Percentiles rank a stretch among this genome's conserved stretches.
These are phyloP conservation scores for Diaporthe sp. DNA, from an alignment of 2,329 filamentous ascomycete genomes.

Conservation along the genomic window DNA sequence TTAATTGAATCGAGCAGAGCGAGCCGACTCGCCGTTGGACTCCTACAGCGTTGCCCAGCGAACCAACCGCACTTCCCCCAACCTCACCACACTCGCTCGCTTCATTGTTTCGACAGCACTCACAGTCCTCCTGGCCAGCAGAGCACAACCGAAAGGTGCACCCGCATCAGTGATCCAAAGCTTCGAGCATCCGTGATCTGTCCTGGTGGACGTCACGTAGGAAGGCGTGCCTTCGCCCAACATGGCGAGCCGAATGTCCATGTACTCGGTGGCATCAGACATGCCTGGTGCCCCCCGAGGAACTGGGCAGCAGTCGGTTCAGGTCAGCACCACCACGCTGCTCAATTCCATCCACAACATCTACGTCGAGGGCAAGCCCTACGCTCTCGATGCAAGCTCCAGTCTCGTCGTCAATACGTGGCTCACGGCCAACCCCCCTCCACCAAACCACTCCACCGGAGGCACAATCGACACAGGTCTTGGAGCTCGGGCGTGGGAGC, in stretches of 20 bases:
- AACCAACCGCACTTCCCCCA: constrained; percentile 43
- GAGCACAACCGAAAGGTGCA: constrained; percentile 13
- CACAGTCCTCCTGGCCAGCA: constrained; percentile 38
- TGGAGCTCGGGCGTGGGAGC: constrained; percentile 91
- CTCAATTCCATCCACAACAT: constrained; percentile 93
- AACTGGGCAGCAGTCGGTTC: constrained; percentile 77
- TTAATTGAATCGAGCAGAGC: constrained; percentile 39
- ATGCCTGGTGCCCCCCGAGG: constrained; percentile 67
- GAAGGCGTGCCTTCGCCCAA: constrained; percentile 45
- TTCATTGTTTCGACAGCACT: background rate
- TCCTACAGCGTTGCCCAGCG: constrained; percentile 46
- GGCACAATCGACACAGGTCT: constrained; percentile 86
- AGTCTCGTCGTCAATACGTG: constrained; percentile 96
- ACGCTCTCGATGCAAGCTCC: constrained; percentile 88
- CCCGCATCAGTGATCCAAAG: constrained; percentile 17
- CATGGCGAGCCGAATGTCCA: constrained; percentile 77
- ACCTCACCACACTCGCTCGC: constrained; percentile 27
- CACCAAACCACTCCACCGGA: constrained; percentile 77
- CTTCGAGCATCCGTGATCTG: constrained; percentile 49
- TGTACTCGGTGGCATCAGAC: constrained; percentile 77
- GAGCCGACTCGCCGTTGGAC: constrained; percentile 32
- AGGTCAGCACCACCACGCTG: constrained; percentile 92
- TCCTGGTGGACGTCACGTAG: constrained; percentile 52
- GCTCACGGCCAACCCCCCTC: constrained; percentile 82
- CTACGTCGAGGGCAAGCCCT: constrained; percentile 86